Conservation (phyloP, 2,329 filamentous ascomycete species). For the Cryphonectria radicalis region DNA sequence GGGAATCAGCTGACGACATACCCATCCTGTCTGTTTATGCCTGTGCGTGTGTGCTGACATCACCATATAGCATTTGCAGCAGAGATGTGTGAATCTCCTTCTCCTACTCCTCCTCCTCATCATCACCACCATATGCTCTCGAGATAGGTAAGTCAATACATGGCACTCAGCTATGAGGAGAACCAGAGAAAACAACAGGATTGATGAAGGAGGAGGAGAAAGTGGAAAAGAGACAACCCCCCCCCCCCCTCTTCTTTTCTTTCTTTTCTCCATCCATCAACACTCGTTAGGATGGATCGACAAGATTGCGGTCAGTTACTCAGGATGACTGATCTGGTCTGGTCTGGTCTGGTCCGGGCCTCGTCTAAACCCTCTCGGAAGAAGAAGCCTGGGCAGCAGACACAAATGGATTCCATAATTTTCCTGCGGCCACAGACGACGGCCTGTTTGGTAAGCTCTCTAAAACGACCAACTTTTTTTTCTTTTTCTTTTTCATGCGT, state of each 20-base stretch:
- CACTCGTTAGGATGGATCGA: background rate
- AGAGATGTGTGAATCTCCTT: background rate
- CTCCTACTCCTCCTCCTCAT: too few species aligned
- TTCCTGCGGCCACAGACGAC: background rate
- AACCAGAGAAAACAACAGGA: background rate
- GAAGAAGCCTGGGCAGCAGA: background rate
- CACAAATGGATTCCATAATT: background rate
- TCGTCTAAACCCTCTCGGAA: background rate
- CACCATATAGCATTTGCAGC: background rate
- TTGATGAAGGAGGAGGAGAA: background rate
- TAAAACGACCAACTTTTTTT: conserved; percentile 1
- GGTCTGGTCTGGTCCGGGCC: background rate
- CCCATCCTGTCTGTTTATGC: background rate
- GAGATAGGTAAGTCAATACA: background rate
- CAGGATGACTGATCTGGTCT: background rate
- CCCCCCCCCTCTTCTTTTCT: background rate
- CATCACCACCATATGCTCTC: background rate
- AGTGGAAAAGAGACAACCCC: background rate
- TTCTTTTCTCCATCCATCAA: background rate
- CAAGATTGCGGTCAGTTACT: background rate
- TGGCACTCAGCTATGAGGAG: background rate
- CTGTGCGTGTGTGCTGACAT: background rate
- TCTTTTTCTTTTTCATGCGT: background rate
- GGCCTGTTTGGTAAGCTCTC: background rate
- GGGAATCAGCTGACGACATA: background rate